A percentile compares a stretch with the other conserved stretches of the same genome.
Evolutionary conservation across 1,284 basidiomycete genomes (phyloP).

Genomic region (Ustilago loliicola): DNA sequence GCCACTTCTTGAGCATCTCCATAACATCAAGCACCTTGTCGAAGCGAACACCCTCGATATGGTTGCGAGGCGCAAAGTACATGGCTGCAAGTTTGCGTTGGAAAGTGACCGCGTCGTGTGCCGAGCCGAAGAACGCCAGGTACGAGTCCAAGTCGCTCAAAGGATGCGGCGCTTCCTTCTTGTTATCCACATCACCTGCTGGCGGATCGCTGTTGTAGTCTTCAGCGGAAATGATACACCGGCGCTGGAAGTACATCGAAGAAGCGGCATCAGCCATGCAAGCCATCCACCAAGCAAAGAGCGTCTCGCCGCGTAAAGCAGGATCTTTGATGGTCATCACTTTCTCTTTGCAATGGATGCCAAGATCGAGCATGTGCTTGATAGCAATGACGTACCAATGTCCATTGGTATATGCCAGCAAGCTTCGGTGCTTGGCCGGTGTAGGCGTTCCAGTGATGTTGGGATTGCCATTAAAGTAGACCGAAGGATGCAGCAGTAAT

Average conservation of each 20-base stretch:
- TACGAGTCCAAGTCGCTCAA: slow-evolving; percentile 43
- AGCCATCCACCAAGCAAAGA: slow-evolving; percentile 83
- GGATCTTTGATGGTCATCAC: slow-evolving; percentile 51
- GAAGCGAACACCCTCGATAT: slow-evolving; percentile 81
- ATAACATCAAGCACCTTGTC: slow-evolving; percentile 77
- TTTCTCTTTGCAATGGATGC: slow-evolving; percentile 55
- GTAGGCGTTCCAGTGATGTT: slow-evolving; percentile 37
- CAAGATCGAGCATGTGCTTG: slow-evolving; percentile 57
- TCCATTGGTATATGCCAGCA: slow-evolving; percentile 41
- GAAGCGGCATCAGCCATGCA: slow-evolving; percentile 77
- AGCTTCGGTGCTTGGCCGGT: slow-evolving; percentile 35
- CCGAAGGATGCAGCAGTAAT: slow-evolving; percentile 45
- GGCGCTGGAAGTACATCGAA: slow-evolving; percentile 76
- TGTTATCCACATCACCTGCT: slow-evolving; percentile 29
- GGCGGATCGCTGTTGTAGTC: slow-evolving; percentile 54
- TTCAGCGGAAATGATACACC: slow-evolving; percentile 75
- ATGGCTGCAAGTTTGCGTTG: slow-evolving; percentile 82
- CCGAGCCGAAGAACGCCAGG: slow-evolving; percentile 34
- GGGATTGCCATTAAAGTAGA: slow-evolving; percentile 39
- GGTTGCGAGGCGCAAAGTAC: slow-evolving; percentile 82
- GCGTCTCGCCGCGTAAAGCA: slow-evolving; percentile 37
- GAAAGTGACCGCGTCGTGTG: slow-evolving; percentile 73
- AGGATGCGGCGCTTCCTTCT: slow-evolving; percentile 39
- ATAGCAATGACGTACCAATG: slow-evolving; percentile 58
- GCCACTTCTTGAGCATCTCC: slow-evolving; percentile 79